Percentiles rank a stretch among this genome's conserved stretches.
Conservation (phyloP, 1,284 basidiomycete genomes). For the Ganoderma boninense region DNA sequence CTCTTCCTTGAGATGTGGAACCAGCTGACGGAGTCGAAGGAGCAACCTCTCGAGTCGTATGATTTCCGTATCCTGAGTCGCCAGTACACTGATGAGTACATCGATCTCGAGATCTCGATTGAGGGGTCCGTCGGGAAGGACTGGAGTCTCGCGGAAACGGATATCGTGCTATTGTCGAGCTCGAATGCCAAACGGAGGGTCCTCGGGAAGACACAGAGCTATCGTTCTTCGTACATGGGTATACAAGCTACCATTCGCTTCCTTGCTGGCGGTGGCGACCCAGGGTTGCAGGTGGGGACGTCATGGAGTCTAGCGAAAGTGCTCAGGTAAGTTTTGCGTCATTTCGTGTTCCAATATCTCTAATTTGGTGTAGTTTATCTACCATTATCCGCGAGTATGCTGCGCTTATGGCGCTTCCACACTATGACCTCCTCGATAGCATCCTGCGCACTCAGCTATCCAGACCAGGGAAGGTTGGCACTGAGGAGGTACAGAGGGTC, state of each 20-base stretch:
- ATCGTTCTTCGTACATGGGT: constrained; percentile 59
- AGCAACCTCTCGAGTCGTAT: constrained; percentile 62
- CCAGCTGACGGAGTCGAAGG: constrained; percentile 83
- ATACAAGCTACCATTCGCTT: constrained; percentile 61
- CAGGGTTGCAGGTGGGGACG: constrained; percentile 68
- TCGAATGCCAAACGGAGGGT: constrained; percentile 56
- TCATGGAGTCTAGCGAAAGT: constrained; percentile 85
- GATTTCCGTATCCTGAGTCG: constrained; percentile 69
- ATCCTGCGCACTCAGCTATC: constrained; percentile 77
- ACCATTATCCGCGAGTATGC: constrained; percentile 94
- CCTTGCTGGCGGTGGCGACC: constrained; percentile 56
- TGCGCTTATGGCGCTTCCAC: constrained; percentile 84
- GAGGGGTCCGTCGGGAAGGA: constrained; percentile 66
- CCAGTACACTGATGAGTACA: constrained; percentile 74
- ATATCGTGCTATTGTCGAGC: constrained; percentile 78
- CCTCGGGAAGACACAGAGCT: constrained; percentile 86
- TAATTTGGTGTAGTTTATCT: constrained; percentile 66
- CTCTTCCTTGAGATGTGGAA: constrained; percentile 93
- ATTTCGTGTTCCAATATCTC: constrained; percentile 2
- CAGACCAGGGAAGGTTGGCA: constrained; percentile 55
- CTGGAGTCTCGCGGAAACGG: constrained; percentile 82
- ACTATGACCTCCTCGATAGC: constrained; percentile 80
- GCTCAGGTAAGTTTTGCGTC: constrained; percentile 66
- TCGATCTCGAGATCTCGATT: constrained; percentile 76
- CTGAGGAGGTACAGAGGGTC: constrained; percentile 65